Percentiles rank a stretch among this genome's conserved stretches.
Evolutionary conservation across 495 filamentous ascomycete species (phyloP).

Genomic region (Penicillium crystallinum): DNA sequence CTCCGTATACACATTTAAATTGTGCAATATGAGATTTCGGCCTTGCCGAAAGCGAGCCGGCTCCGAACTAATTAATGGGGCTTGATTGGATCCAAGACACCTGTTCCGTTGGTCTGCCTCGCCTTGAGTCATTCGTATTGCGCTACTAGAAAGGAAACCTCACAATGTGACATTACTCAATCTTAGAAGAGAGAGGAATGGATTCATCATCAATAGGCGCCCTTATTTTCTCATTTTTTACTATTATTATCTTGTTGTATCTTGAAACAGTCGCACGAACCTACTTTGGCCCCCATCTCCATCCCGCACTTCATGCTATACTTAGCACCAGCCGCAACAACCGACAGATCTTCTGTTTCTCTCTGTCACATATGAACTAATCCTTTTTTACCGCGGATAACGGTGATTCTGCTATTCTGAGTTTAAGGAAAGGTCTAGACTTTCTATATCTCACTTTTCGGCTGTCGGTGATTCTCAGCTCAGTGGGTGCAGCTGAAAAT

Average conservation of each 20-base stretch:
- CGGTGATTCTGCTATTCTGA: too few species aligned
- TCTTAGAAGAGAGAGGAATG: background rate
- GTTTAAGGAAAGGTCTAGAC: too few species aligned
- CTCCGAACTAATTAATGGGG: background rate
- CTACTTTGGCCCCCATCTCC: background rate
- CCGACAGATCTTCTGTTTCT: background rate
- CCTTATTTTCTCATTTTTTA: background rate
- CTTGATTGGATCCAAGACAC: background rate
- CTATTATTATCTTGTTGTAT: constrained; percentile 1
- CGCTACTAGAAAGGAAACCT: background rate
- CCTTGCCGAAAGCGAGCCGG: background rate
- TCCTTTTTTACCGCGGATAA: background rate
- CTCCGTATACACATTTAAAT: background rate
- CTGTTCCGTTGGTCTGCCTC: constrained; percentile 1
- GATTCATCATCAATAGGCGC: background rate
- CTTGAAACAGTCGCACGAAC: background rate
- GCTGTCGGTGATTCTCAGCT: background rate
- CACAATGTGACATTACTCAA: background rate
- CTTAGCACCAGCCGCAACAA: background rate
- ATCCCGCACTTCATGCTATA: background rate
- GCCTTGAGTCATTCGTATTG: constrained; percentile 3
- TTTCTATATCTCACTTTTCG: too few species aligned
- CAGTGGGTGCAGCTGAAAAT: background rate
- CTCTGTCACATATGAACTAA: background rate
- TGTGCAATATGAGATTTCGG: background rate